Conservation (phyloP, 495 filamentous ascomycete species). For the Podospora pseudoanserina region DNA sequence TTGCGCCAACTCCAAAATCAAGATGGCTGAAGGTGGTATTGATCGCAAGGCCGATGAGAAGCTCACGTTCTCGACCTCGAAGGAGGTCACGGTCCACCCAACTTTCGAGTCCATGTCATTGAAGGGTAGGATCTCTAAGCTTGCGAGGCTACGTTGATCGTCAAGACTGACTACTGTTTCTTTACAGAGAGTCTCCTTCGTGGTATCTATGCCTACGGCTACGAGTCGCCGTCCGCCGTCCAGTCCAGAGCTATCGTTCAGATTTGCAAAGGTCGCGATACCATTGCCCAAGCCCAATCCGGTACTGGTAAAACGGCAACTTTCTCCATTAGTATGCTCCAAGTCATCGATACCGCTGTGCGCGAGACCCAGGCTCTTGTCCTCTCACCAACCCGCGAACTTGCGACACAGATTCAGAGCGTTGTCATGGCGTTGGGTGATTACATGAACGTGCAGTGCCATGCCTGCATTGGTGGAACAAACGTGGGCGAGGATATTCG, state of each 20-base stretch:
- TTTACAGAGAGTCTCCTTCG: conserved; percentile 79
- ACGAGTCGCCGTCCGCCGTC: conserved; percentile 94
- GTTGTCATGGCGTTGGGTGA: conserved; percentile 97
- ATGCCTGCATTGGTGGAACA: conserved; percentile 98
- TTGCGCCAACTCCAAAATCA: conserved; percentile 11
- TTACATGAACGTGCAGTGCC: conserved; percentile 99
- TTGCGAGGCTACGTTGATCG: conserved; percentile 2
- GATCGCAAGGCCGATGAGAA: conserved; percentile 92
- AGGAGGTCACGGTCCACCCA: conserved; percentile 84
- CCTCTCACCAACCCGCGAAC: conserved; percentile 92
- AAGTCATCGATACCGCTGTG: conserved; percentile 91
- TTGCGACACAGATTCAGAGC: conserved; percentile 98
- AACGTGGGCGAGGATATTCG: conserved; percentile 97
- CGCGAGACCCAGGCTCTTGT: conserved; percentile 96
- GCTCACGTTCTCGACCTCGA: conserved; percentile 96
- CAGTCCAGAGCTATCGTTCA: conserved; percentile 97
- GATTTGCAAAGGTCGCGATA: conserved; percentile 97
- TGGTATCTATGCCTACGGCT: conserved; percentile 97
- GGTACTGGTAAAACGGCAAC: conserved; percentile 99
- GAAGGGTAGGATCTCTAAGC: conserved; percentile 52
- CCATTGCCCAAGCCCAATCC: conserved; percentile 98
- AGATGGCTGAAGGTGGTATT: conserved; percentile 86
- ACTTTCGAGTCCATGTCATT: conserved; percentile 59
- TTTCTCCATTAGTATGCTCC: conserved; percentile 96
- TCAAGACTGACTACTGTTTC: background rate